A percentile compares a stretch with the other conserved stretches of the same genome.
These are phyloP conservation scores for Colletotrichum noveboracense DNA, from an alignment of 2,329 filamentous ascomycete species.

Conservation along the genomic window DNA sequence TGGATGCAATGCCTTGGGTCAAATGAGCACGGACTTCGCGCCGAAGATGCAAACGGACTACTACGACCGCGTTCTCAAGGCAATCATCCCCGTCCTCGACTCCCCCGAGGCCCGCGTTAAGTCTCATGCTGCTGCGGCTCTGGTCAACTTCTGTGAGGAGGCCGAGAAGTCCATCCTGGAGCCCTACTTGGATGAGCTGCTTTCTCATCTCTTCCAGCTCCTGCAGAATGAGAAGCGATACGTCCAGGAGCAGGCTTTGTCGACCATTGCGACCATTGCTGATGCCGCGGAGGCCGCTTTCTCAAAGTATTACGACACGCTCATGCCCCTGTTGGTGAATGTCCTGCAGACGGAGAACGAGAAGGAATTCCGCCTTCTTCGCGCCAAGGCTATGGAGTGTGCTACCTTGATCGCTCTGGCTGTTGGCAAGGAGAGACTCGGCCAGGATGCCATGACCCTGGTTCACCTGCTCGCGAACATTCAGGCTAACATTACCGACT, in stretches of 20 bases:
- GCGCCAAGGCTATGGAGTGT: slow-evolving; percentile 99
- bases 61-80: slow-evolving; percentile 83
- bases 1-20: slow-evolving; percentile 96
- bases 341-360: slow-evolving; percentile 89
- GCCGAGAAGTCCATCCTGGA: slow-evolving; percentile 91
- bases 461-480: slow-evolving; percentile 89
- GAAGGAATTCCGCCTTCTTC: slow-evolving; percentile 88
- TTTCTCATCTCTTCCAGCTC: slow-evolving; percentile 85
- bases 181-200: slow-evolving; percentile 88
- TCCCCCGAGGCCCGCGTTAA: slow-evolving; percentile 93
- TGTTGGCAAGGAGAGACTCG: slow-evolving; percentile 92
- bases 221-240: slow-evolving; percentile 93
- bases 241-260: slow-evolving; percentile 96
- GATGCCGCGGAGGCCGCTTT: slow-evolving; percentile 97
- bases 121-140: slow-evolving; percentile 93
- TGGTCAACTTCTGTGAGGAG: slow-evolving; percentile 99
- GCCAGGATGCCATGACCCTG: slow-evolving; percentile 82
- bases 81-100: slow-evolving; percentile 90
- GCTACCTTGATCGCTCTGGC: slow-evolving; percentile 94
- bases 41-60: slow-evolving; percentile 98
- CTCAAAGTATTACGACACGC: slow-evolving; percentile 89
- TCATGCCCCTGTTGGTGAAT: slow-evolving; percentile 94
- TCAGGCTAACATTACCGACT: slow-evolving; percentile 83
- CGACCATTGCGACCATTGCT: slow-evolving; percentile 98
- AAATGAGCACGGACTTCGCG: slow-evolving; percentile 99